Conservation (phyloP, 2,329 filamentous ascomycete species). For the Talaromyces sp. region DNA sequence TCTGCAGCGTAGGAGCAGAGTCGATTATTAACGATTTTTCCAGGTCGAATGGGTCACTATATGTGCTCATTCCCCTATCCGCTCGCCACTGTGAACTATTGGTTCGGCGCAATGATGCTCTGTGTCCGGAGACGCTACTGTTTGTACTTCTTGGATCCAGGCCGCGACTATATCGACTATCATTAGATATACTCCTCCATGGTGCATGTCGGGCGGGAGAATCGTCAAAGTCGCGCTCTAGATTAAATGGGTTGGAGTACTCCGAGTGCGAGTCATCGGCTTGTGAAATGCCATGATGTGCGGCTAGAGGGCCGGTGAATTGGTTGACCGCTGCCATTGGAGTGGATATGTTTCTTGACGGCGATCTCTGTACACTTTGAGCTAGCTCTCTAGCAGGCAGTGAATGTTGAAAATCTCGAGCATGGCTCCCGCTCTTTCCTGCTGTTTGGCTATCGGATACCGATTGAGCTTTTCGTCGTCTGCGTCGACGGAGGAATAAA, state of each 20-base stretch:
- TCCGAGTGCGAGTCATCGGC: neutral
- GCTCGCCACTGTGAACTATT: neutral
- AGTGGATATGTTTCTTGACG: neutral
- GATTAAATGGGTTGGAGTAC: neutral
- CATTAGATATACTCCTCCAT: neutral
- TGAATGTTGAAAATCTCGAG: neutral
- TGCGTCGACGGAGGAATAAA: slow-evolving; percentile 6
- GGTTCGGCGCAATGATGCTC: neutral
- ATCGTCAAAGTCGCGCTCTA: neutral
- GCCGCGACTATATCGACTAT: neutral
- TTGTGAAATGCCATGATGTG: neutral
- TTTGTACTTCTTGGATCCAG: neutral
- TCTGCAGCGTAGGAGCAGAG: neutral
- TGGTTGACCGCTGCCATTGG: neutral
- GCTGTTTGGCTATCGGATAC: neutral
- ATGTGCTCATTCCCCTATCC: slow-evolving; percentile 17
- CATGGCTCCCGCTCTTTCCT: neutral
- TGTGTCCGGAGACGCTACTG: neutral
- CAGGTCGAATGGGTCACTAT: slow-evolving; percentile 33
- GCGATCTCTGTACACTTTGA: neutral
- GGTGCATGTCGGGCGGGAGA: neutral
- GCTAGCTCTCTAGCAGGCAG: neutral
- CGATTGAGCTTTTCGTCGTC: neutral
- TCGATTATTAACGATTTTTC: slow-evolving; percentile 17
- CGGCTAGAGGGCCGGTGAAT: neutral